Evolutionary conservation across 1,284 basidiomycete species (phyloP).

Genomic region (Irpex lacteus): DNA sequence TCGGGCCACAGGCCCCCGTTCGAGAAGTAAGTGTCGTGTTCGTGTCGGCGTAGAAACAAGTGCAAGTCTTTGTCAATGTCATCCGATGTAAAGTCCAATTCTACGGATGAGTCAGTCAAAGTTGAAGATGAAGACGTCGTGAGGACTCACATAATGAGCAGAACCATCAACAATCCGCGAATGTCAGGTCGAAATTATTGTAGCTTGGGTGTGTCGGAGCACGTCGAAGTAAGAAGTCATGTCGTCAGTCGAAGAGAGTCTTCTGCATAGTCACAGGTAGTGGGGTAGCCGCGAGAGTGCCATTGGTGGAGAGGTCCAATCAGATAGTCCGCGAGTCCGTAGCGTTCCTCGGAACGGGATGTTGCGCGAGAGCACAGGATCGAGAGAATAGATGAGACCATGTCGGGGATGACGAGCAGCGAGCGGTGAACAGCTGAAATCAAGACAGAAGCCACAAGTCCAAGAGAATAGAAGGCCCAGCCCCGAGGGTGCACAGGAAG

Average conservation of each 20-base stretch:
- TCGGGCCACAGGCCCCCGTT: neutral
- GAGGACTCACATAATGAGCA: neutral
- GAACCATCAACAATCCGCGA: neutral
- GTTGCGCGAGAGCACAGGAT: neutral
- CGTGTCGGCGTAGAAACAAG: neutral
- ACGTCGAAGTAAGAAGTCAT: neutral
- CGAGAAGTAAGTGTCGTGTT: neutral
- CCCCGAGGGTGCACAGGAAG: neutral
- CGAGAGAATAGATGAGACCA: neutral
- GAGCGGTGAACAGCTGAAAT: neutral
- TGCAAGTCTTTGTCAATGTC: neutral
- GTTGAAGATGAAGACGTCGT: neutral
- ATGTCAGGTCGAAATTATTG: neutral
- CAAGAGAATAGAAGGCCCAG: neutral
- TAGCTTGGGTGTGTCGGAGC: neutral
- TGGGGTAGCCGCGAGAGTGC: neutral
- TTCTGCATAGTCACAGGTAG: neutral
- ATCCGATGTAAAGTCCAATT: neutral
- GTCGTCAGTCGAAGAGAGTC: neutral
- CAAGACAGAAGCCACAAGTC: neutral
- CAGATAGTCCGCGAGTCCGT: neutral
- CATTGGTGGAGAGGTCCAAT: neutral
- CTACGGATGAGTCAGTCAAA: neutral
- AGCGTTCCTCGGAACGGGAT: neutral
- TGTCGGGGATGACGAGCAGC: neutral